These are phyloP conservation scores for Ustilago hordei DNA, from an alignment of 1,284 basidiomycete genomes.

Conservation along the genomic window DNA sequence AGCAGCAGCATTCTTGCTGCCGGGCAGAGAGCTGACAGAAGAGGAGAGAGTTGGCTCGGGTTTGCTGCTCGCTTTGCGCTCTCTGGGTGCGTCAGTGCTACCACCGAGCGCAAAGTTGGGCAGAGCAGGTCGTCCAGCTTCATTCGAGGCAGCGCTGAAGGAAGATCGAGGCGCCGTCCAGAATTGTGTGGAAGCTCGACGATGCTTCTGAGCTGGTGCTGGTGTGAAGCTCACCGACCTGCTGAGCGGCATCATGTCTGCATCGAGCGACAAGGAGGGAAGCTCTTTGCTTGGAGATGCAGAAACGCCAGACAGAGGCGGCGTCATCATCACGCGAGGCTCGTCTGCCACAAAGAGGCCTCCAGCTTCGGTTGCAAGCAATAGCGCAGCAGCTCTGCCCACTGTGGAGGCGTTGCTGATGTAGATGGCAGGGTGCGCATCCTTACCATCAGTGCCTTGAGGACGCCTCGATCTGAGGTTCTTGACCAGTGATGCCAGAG, in stretches of 20 bases:
- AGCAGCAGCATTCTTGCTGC: conserved; percentile 6
- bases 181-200: conserved; percentile 43
- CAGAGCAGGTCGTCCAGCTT: conserved; percentile 16
- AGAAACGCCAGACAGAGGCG: conserved; percentile 42
- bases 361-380: conserved; percentile 36
- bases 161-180: conserved; percentile 42
- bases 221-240: conserved; percentile 36
- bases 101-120: conserved; percentile 28
- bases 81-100: conserved; percentile 1
- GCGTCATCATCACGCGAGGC: conserved; percentile 42
- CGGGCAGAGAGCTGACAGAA: conserved; percentile 25
- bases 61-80: conserved; percentile 27
- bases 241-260: conserved; percentile 30
- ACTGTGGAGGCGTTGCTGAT: conserved; percentile 35
- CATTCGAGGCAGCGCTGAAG: conserved; percentile 12
- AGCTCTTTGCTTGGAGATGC: conserved; percentile 38
- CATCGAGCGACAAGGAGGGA: conserved; percentile 24
- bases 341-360: conserved; percentile 48
- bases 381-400: conserved; percentile 34
- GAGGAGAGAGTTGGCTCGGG: conserved; percentile 19
- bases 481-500: conserved; percentile 39
- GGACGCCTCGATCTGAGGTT: conserved; percentile 38
- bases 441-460: conserved; percentile 46
- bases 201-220: conserved; percentile 36
- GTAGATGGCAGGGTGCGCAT: conserved; percentile 44